Evolutionary conservation across 2,329 filamentous ascomycete genomes (phyloP).

Genomic region (Colletotrichum destructivum): DNA sequence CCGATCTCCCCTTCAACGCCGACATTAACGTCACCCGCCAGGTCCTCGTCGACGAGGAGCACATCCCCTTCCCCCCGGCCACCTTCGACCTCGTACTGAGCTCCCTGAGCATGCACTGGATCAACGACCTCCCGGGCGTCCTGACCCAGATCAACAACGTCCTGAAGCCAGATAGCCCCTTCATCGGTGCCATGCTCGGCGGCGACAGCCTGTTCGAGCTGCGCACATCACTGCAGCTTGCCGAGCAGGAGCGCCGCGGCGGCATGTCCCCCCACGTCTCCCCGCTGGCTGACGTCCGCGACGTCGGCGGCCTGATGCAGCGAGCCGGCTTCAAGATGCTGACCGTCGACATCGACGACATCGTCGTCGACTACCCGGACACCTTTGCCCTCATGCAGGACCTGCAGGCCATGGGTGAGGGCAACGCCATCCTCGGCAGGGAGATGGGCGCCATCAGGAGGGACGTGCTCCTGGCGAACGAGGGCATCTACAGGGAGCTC

Average conservation of each 20-base stretch:
- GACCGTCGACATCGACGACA: slow-evolving; percentile 97
- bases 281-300: slow-evolving; percentile 90
- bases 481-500: slow-evolving; percentile 89
- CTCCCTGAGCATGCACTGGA: slow-evolving; percentile 93
- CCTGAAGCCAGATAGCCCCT: slow-evolving; percentile 91
- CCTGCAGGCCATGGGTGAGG: slow-evolving; percentile 96
- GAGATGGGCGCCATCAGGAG: slow-evolving; percentile 83
- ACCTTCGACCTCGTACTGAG: slow-evolving; percentile 93
- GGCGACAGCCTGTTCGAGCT: slow-evolving; percentile 96
- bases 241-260: slow-evolving; percentile 91
- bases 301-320: slow-evolving; percentile 89
- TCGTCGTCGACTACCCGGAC: slow-evolving; percentile 94
- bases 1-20: slow-evolving; percentile 80
- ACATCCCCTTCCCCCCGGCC: slow-evolving; percentile 82
- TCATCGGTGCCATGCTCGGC: slow-evolving; percentile 96
- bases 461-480: slow-evolving; percentile 88
- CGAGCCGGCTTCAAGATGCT: slow-evolving; percentile 94
- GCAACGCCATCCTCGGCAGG: slow-evolving; percentile 88
- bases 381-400: slow-evolving; percentile 93
- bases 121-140: slow-evolving; percentile 93
- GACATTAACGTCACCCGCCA: slow-evolving; percentile 80
- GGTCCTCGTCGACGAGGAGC: slow-evolving; percentile 82
- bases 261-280: slow-evolving; percentile 93
- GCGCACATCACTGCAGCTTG: slow-evolving; percentile 91
- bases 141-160: slow-evolving; percentile 88